Base-by-base conservation (phyloP, 306 rosid species). In the Vigna hirtella region DNA sequence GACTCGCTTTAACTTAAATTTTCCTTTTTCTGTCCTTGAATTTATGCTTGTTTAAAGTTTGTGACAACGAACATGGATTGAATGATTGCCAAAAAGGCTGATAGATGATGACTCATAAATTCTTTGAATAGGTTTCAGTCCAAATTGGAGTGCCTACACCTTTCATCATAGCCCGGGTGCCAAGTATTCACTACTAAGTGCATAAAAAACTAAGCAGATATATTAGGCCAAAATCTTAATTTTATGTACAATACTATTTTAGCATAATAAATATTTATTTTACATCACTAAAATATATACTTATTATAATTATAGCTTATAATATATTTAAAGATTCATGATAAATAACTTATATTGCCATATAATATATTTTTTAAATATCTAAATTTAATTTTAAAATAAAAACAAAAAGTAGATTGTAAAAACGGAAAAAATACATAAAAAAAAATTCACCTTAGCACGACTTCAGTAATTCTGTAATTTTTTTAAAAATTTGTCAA, bases 1-100 rank as follows among this genome's bases (percentile, higher is more conserved):
- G 32, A 34, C 9, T 53, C 28, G 75, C 82, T 77, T 68, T 78
- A 68, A 78, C 70, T 78, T 61, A 58, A 69, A 78, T 18, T 63
- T 18, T 11, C 18, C 62, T 34, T 68, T 78, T 69, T 58, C 52
- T 43, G 66, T 56, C 74, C 75, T 45, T n/a, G 10, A 77, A 56
- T 67, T 42, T 77, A 48, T 67, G 76, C 58, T 43, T 57, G 51
- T 56, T 49, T 78, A 68, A 57, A 78, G 69, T 69, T 67, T 68
- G 14, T 30, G 14, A 47, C 50, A 4, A 30, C 13, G 69, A 68
- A 56, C 8, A 56, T 67, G 69, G 76, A 28, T 45, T 47, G 11
- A 56, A 77, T 78, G 62, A 68, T 68, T 68, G 40, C 13, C 16
- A 77, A 77, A 77, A 77, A 28, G 9, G 12, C 69, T 20, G 50